These are phyloP conservation scores for Yarrowia sp. DNA, from an alignment of 805 yeast genomes.

Conservation along the genomic window DNA sequence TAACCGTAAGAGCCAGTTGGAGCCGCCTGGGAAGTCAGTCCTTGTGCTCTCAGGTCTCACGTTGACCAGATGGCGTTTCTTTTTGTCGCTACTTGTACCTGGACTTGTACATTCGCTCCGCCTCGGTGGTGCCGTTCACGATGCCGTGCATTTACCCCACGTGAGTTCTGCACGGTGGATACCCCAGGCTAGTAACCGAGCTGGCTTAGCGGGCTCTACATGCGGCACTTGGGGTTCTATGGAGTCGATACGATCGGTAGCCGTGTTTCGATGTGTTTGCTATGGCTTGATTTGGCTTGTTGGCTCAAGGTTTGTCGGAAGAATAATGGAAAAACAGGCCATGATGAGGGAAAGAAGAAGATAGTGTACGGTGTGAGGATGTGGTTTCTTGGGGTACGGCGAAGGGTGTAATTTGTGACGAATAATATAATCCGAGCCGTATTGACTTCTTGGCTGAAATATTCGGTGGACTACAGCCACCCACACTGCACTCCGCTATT, in stretches of 20 bases:
- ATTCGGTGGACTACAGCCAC: too few species aligned
- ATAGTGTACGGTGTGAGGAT: too few species aligned
- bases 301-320: conserved; percentile 19
- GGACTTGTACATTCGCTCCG: too few species aligned
- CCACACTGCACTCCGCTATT: too few species aligned
- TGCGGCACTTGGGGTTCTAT: not conserved
- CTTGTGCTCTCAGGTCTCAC: too few species aligned
- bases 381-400: too few species aligned
- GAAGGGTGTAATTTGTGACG: too few species aligned
- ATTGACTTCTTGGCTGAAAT: too few species aligned
- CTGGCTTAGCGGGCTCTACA: not conserved
- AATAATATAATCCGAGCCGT: too few species aligned
- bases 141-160: conserved; percentile 22
- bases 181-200: not conserved
- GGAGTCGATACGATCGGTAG: conserved; percentile 9
- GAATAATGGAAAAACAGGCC: not conserved
- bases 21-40: too few species aligned
- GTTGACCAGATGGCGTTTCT: not conserved
- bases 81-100: not conserved
- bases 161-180: conserved; percentile 7
- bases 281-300: not conserved
- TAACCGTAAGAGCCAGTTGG: too few species aligned
- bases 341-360: too few species aligned
- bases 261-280: not conserved
- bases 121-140: conserved; percentile 5